These are phyloP conservation scores for Candida orba DNA, from an alignment of 805 yeast species.

Conservation along the genomic window DNA sequence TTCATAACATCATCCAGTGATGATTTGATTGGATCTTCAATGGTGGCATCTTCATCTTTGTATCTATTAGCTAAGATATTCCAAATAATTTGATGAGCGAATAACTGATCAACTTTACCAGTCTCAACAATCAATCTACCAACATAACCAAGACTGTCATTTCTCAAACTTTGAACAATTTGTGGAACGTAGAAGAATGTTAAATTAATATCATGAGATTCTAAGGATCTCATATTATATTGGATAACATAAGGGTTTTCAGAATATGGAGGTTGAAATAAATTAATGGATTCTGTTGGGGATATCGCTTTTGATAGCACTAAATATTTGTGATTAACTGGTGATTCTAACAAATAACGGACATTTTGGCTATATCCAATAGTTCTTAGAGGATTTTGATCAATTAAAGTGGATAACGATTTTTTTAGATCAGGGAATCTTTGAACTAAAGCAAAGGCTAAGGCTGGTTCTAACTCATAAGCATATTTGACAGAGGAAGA, in stretches of 20 bases:
- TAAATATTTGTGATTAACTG: conserved; percentile 13
- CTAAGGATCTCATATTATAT: conserved; percentile 85
- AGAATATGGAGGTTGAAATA: conserved; percentile 71
- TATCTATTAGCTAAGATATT: conserved; percentile 91
- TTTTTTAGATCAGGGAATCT: conserved; percentile 41
- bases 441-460: conserved; percentile 64
- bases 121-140: conserved; percentile 86
- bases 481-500: conserved; percentile 42
- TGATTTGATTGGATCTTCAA: conserved; percentile 81
- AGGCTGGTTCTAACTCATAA: conserved; percentile 57
- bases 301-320: conserved; percentile 43
- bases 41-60: conserved; percentile 78
- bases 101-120: conserved; percentile 81
- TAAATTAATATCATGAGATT: conserved; percentile 75
- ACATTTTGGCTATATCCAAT: conserved; percentile 52
- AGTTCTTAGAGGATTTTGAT: conserved; percentile 52
- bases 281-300: conserved; percentile 79
- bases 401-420: conserved; percentile 38
- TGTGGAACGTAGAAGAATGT: conserved; percentile 98
- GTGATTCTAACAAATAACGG: conserved; percentile 35
- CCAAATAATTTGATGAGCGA: conserved; percentile 98
- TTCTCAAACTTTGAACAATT: conserved; percentile 85
- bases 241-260: conserved; percentile 65
- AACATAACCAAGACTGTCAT: conserved; percentile 78
- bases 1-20: conserved; percentile 64